Evolutionary conservation across 2,329 filamentous ascomycete genomes (phyloP).

Genomic region (Beauveria sp.): DNA sequence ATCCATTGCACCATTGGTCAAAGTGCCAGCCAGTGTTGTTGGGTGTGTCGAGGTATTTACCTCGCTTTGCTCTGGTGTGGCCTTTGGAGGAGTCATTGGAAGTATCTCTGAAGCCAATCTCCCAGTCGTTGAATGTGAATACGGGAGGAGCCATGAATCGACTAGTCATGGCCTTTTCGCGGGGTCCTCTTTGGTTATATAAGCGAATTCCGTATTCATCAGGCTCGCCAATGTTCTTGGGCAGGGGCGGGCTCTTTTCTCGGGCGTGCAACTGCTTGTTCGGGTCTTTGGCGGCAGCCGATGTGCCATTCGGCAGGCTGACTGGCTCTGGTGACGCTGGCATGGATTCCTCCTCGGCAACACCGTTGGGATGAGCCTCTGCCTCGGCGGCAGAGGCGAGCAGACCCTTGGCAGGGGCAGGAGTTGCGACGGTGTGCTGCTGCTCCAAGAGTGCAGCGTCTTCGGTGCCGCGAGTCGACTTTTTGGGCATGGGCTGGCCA

Average conservation of each 20-base stretch:
- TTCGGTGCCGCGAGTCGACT: slow-evolving; percentile 29
- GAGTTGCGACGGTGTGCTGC: slow-evolving; percentile 19
- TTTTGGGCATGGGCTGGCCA: slow-evolving; percentile 42
- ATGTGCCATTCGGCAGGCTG: slow-evolving; percentile 20
- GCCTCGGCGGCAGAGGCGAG: slow-evolving; percentile 31
- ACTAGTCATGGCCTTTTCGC: slow-evolving; percentile 40
- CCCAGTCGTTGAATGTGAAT: slow-evolving; percentile 42
- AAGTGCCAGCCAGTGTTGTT: slow-evolving; percentile 47
- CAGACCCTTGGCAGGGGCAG: slow-evolving; percentile 30
- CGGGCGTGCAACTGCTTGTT: slow-evolving; percentile 25
- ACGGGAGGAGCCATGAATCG: slow-evolving; percentile 41
- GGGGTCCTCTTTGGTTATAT: slow-evolving; percentile 31
- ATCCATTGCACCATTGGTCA: slow-evolving; percentile 45
- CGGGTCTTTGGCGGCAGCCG: slow-evolving; percentile 20
- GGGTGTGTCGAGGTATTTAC: slow-evolving; percentile 45
- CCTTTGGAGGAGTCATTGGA: slow-evolving; percentile 48
- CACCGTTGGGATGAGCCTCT: slow-evolving; percentile 27
- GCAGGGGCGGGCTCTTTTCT: slow-evolving; percentile 30
- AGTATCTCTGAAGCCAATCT: slow-evolving; percentile 54
- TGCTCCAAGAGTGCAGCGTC: slow-evolving; percentile 20
- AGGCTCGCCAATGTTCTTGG: slow-evolving; percentile 35
- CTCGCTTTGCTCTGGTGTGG: slow-evolving; percentile 44
- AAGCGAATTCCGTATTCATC: slow-evolving; percentile 46
- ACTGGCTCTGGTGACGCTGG: slow-evolving; percentile 29
- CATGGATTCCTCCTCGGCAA: slow-evolving; percentile 27